phyloP scores from a whole-genome alignment of 768 basidiomycete species.

The Hypsizygus marmoreus region DNA sequence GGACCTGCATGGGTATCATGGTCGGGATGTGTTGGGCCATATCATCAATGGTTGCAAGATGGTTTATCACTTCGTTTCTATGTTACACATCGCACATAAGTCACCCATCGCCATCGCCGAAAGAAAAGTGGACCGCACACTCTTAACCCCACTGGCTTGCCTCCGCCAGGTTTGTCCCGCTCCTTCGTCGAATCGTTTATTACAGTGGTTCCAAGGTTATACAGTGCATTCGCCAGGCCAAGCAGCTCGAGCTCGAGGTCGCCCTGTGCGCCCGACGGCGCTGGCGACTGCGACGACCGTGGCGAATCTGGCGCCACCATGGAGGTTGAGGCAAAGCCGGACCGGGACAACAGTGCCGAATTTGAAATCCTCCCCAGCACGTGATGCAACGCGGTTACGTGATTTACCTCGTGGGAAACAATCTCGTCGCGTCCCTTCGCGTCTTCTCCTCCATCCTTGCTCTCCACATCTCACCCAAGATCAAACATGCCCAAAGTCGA shows the following conservation, averaged over 20 bases:
- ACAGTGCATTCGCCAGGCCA: slow-evolving; percentile 75
- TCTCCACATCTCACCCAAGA: too few species aligned
- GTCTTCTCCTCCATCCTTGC: too few species aligned
- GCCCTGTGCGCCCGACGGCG: slow-evolving; percentile 68
- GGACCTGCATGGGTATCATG: slow-evolving; percentile 74
- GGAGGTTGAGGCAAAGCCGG: too few species aligned
- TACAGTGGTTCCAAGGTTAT: slow-evolving; percentile 82
- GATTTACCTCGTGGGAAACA: too few species aligned
- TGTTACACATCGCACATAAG: not conserved
- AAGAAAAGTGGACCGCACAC: slow-evolving; percentile 49
- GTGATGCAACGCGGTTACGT: too few species aligned
- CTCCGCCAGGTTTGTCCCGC: slow-evolving; percentile 66
- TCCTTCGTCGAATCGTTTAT: slow-evolving; percentile 84
- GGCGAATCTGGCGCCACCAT: slow-evolving; percentile 63
- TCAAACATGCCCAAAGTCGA: too few species aligned
- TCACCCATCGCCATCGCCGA: too few species aligned
- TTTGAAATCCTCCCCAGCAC: too few species aligned
- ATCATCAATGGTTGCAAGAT: slow-evolving; percentile 67
- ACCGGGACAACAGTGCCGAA: too few species aligned
- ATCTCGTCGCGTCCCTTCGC: too few species aligned
- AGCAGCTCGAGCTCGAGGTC: slow-evolving; percentile 77
- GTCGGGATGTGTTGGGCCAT: slow-evolving; percentile 62
- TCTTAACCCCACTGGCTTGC: slow-evolving; percentile 75
- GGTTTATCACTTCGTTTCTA: slow-evolving; percentile 76
- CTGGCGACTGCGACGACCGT: slow-evolving; percentile 71